Base-by-base conservation (phyloP, 176 grass and related monocot genomes). In the Leersia perrieri region DNA sequence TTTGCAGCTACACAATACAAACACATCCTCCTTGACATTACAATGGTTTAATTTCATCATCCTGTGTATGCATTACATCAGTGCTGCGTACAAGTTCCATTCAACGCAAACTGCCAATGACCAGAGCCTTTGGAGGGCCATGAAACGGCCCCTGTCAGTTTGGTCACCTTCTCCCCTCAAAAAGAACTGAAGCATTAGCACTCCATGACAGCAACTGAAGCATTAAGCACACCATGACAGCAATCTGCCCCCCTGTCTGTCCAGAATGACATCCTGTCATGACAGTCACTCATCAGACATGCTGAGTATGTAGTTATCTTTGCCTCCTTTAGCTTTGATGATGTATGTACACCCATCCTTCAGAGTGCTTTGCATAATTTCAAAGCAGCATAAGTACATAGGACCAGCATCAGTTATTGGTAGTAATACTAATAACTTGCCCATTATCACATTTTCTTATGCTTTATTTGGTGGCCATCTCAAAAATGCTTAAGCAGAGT, bases 41-140 rank as follows among this genome's bases (percentile, higher is more conserved):
- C 15, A 72, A 60, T 60, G 73, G 38, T 90, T 86, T 53, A 53
- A 53, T 53, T 1, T 90, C 88, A 41, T 86, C 79, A 90, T 90
- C 25, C 31, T 90, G 79, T 60, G 73, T 72, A 53, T 33, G 78
- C 73, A 86, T 82, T 86, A 73, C 88, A 53, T 90, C 88, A 82
- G 60, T 77, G 57, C 23, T 27, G 47, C 65, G 26, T 57, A 58
- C 3, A 14, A 82, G 70, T 35, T 31, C 33, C 33, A 23, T 76
- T 77, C 16, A 12, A 85, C 33, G 27, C 40, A 41, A 81, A 23
- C 58, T 34, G 23, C 73, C 45, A 86, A 89, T 77, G 23, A 71
- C 72, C 5, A 44, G 26, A 10, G 34, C 83, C 75, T 47, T 82
- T 26, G 42, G n/a, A 73, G 66, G 83, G 57, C 76, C 30, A 49